Percentiles rank a stretch among this genome's conserved stretches.
These are phyloP conservation scores for Euphorbia tirucalli DNA, from an alignment of 345 rosid species.

Conservation along the genomic window DNA sequence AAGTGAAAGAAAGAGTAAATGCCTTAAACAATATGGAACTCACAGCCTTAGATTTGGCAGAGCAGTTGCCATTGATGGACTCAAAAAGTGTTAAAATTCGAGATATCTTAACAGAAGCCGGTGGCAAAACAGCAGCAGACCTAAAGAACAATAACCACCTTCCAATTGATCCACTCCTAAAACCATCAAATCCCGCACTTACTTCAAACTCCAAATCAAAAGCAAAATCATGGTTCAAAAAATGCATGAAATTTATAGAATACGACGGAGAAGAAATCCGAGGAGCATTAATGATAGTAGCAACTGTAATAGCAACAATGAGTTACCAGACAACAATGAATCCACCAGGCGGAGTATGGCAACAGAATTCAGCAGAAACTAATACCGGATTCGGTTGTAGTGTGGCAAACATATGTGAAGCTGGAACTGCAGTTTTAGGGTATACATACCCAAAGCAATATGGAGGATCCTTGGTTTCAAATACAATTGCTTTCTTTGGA, in stretches of 20 bases:
- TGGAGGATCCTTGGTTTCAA: neutral
- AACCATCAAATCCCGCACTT: too few species aligned
- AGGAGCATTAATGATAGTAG: conserved; percentile 2
- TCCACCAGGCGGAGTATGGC: conserved; percentile 9
- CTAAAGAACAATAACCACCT: neutral
- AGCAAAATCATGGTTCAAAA: neutral
- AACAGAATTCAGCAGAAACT: neutral
- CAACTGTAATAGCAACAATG: conserved; percentile 3
- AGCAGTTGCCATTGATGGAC: neutral
- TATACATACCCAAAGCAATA: neutral
- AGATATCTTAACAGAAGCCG: neutral
- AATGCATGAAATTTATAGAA: neutral
- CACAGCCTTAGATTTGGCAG: neutral
- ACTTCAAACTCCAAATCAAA: too few species aligned
- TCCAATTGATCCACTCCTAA: neutral
- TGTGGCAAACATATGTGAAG: neutral
- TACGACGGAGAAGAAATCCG: neutral
- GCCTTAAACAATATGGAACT: neutral
- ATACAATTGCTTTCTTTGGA: neutral
- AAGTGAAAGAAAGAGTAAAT: neutral
- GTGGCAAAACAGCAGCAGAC: neutral
- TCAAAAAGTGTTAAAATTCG: neutral
- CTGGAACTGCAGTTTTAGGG: neutral
- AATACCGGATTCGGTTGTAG: neutral
- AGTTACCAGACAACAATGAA: neutral